Base-by-base conservation (phyloP, 306 rosid genomes). In the Quercus berberidifolia region DNA sequence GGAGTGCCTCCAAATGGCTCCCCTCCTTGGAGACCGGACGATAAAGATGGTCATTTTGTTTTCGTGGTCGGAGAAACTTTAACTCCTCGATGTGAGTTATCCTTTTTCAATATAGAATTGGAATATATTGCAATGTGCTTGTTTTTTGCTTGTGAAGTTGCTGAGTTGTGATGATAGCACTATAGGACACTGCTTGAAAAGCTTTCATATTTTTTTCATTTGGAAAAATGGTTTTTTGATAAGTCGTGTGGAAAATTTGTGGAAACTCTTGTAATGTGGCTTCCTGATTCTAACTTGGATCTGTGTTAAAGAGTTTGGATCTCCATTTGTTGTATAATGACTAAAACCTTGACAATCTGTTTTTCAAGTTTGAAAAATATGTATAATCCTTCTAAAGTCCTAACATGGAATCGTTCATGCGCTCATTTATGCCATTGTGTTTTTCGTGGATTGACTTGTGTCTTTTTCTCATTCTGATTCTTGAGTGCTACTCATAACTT, bases 21-120 rank as follows among this genome's bases (percentile, higher is more conserved):
- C 9, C 97, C 95, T 30, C 95, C 93, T 19, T 92, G 92, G 92
- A 90, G 95, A 77, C 87, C 95, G 26, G 97, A 92, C 73, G 92
- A 92, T 80, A 88, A 90, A 83, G 95, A 92, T 46, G 97, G 95
- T 33, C 95, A 89, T 82, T 90, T 82, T 7, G 90, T 90, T 60
- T 92, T 87, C 62, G 80, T 85, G 1, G 55, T 90, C 19, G 97
- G 93, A 33, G 97, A 92, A 72, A 84, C 84, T 83, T 30, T 92
- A 70, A 92, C 95, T 58, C 79, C 90, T 57, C 89, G 93, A 58
- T 92, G 97, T 92, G 79, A 71, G 91, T 73, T 55, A 55, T 33
- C 6, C 21, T 10, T 30, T 76, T 28, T 26, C 54, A 41, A 0
- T 41, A 17, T 73, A 7, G 55, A 28, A 23, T 55, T 6, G 0